Evolutionary conservation across 257 asterid genomes (phyloP).

Genomic region (Mentha longifolia): DNA sequence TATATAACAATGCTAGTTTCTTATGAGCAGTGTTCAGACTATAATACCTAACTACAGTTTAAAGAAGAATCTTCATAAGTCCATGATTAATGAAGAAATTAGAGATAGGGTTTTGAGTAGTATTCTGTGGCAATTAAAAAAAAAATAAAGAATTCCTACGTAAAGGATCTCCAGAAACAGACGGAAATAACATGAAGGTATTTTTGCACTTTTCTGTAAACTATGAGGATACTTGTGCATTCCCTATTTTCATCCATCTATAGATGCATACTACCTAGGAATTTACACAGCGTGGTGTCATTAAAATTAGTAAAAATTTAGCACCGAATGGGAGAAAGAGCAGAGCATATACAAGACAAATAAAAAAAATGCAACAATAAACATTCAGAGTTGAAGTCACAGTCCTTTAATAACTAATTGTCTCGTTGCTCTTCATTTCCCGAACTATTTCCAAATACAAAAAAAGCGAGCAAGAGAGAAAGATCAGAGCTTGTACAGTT

Average conservation of each 20-base stretch:
- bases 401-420: not conserved
- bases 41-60: conserved; percentile 21
- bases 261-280: conserved; percentile 6
- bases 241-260: not conserved
- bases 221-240: too few species aligned
- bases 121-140: too few species aligned
- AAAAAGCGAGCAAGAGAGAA: not conserved
- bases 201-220: too few species aligned
- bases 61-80: not conserved
- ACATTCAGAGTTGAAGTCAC: conserved; percentile 10
- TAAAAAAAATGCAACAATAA: conserved; percentile 16
- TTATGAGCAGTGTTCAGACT: not conserved
- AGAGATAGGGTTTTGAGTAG: too few species aligned
- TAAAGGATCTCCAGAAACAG: too few species aligned
- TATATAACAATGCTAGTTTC: not conserved
- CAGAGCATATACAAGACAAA: conserved; percentile 21
- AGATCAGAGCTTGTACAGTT: not conserved
- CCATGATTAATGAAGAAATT: too few species aligned
- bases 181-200: too few species aligned
- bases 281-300: not conserved
- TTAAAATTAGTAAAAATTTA: not conserved
- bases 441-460: too few species aligned
- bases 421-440: not conserved
- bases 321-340: conserved; percentile 11
- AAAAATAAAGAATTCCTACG: too few species aligned